Conservation (phyloP, 1,284 basidiomycete genomes). For the Erythrobasidium hasegawianum region DNA sequence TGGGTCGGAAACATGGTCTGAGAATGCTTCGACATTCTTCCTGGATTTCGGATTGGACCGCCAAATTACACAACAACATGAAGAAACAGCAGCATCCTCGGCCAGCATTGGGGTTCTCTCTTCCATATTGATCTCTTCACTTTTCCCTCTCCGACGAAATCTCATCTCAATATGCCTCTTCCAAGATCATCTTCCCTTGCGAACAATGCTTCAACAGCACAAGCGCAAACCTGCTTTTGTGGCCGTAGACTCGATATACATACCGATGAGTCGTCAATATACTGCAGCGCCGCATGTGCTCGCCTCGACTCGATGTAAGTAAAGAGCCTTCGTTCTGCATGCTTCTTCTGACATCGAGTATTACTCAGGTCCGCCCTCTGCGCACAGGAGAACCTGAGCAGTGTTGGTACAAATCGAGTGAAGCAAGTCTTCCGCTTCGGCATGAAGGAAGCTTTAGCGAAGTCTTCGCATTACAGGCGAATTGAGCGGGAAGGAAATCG, state of each 20-base stretch:
- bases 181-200: constrained; percentile 1
- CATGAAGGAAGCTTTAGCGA: constrained; percentile 25
- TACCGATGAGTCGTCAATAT: constrained; percentile 20
- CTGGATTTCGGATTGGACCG: too few relatives aligned
- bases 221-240: constrained; percentile 8
- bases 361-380: constrained; percentile 23
- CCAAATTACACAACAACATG: too few relatives aligned
- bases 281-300: constrained; percentile 26
- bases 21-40: too few relatives aligned
- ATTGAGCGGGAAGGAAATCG: constrained; percentile 9
- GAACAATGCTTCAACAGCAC: neutral
- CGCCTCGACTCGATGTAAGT: constrained; percentile 30
- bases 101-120: too few relatives aligned
- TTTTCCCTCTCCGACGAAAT: neutral
- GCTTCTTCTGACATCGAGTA: neutral
- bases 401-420: neutral
- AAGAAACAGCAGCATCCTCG: too few relatives aligned
- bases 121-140: neutral
- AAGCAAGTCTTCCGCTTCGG: constrained; percentile 31
- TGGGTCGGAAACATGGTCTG: too few relatives aligned
- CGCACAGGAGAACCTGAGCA: constrained; percentile 12
- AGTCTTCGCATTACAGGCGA: constrained; percentile 25
- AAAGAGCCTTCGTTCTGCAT: too few relatives aligned
- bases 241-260: constrained; percentile 1
- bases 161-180: constrained; percentile 5